Evolutionary conservation across 2,329 filamentous ascomycete species (phyloP), one percentile per base, ranked within the genome.

Genomic region (Fusarium penzigii): DNA sequence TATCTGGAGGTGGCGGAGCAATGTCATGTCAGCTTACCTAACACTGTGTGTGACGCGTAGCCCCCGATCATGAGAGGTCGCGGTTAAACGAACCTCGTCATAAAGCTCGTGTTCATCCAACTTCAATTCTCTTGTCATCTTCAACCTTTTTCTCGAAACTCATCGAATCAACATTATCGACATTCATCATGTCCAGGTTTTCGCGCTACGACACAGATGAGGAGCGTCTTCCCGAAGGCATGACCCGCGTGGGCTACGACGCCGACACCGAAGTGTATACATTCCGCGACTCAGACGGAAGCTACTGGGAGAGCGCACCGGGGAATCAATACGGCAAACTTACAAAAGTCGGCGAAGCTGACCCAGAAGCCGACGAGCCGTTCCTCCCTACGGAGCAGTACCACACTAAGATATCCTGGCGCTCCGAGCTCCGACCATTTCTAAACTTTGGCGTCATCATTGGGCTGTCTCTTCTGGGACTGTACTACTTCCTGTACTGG

Each of bases 381-480:
- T 74, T 70, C 51, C 62, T 74, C 20, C 47, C 56, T 16, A 52
- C 60, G 7, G 52, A 55, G 25, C 46, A 59, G 34, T 49, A 52
- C 16, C 53, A 43, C 29, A 61, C 56, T 58, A 70, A 65, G 39
- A 68, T 70, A 32, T 78, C 81, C 6, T 79, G 81, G 75, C 74
- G 81, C 29, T 73, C 75, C 34, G 77, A 80, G 53, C 70, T 80
- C 69, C 75, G 74, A 70, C 78, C 78, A n/a, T 70, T 85, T 57
- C 71, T 85, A 62, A 83, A 83, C 63, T 85, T 84, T 67, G 80
- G 79, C 48, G 66, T 84, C 54, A 65, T 85, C 36, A 72, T 82
- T 48, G 70, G 80, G 5, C 60, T 83, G 14, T 78, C 76, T 53
- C 66, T 85, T 44, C 62, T 84, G 34, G 64, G 75, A 16, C 59